Conservation (phyloP, 257 asterid species). For the Solanum chilense region DNA sequence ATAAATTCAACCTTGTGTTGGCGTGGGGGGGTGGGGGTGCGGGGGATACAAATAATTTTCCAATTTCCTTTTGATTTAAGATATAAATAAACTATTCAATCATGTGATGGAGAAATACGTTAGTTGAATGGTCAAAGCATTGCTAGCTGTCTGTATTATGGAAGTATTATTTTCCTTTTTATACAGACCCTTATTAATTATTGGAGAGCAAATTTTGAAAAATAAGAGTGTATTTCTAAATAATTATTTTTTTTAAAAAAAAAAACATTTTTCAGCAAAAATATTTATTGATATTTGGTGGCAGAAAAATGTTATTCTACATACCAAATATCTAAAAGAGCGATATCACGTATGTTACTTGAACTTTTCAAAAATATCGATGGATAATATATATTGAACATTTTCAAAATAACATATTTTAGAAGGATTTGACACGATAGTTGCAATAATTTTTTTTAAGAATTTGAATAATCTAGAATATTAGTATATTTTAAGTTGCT, state of each 20-base stretch:
- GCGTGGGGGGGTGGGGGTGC: neutral
- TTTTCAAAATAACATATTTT: neutral
- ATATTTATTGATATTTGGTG: neutral
- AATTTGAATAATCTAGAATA: neutral
- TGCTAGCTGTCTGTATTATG: neutral
- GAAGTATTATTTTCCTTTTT: neutral
- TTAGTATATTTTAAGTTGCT: neutral
- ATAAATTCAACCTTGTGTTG: neutral
- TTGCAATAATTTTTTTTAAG: neutral
- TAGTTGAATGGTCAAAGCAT: constrained; percentile 21
- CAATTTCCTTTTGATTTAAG: neutral
- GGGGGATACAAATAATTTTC: neutral
- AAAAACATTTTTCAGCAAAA: neutral
- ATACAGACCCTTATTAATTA: constrained; percentile 1
- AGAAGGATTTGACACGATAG: neutral
- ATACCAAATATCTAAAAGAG: neutral
- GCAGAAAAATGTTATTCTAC: neutral
- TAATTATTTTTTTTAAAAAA: neutral
- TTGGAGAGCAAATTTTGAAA: neutral
- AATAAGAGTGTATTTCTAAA: neutral
- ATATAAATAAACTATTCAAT: neutral
- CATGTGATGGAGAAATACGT: neutral
- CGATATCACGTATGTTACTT: neutral
- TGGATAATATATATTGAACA: accelerated
- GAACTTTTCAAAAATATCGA: neutral